A percentile compares a stretch with the other conserved stretches of the same genome.
Evolutionary conservation across 2,329 filamentous ascomycete species (phyloP).

Genomic region (Falciphora oryzae): DNA sequence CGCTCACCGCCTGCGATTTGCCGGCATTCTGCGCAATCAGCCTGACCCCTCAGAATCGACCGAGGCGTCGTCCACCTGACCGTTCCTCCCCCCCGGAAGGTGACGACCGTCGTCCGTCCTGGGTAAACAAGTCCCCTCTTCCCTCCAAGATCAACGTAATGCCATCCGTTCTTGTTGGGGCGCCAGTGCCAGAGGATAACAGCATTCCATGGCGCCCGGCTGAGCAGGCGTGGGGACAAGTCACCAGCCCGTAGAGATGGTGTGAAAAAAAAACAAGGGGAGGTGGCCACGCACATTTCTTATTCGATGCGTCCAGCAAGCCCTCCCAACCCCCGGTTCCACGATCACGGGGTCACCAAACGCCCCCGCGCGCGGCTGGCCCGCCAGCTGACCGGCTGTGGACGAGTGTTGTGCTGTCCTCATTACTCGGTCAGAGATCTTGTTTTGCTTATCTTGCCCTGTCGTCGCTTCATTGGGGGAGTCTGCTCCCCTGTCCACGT

Average conservation of each 20-base stretch:
- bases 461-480: neutral
- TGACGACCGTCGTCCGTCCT: neutral
- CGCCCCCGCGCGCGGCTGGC: neutral
- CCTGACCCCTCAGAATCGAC: neutral
- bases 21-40: neutral
- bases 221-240: neutral
- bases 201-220: neutral
- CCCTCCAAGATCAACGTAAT: neutral
- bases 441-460: neutral
- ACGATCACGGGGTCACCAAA: neutral
- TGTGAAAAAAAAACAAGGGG: too few relatives aligned
- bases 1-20: constrained; percentile 1
- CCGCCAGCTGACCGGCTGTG: neutral
- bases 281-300: neutral
- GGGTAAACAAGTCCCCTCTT: neutral
- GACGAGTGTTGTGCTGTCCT: neutral
- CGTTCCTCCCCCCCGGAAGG: neutral
- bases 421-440: neutral
- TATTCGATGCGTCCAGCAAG: neutral
- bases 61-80: neutral
- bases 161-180: neutral
- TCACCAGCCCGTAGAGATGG: neutral
- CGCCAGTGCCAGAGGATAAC: neutral
- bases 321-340: neutral
- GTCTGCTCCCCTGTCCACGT: neutral